These are phyloP conservation scores for Plenodomus biglobosus DNA, from an alignment of 2,329 filamentous ascomycete genomes.

Conservation along the genomic window DNA sequence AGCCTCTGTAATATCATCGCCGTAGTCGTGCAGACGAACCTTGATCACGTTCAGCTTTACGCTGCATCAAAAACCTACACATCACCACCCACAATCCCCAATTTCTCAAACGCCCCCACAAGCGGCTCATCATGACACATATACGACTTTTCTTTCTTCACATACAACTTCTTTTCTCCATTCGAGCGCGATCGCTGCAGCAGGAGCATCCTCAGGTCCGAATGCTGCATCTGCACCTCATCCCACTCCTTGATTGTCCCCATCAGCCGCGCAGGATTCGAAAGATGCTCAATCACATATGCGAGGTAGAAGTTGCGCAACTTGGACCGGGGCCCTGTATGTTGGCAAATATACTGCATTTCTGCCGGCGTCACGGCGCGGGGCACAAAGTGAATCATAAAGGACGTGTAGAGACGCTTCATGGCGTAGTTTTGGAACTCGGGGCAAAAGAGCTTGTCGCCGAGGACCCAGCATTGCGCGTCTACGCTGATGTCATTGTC, in stretches of 20 bases:
- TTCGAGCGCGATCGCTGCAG: too few relatives aligned
- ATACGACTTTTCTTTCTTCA: too few relatives aligned
- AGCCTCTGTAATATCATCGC: too few relatives aligned
- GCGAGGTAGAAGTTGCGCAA: slow-evolving; percentile 8
- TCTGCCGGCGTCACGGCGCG: neutral
- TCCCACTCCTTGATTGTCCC: slow-evolving; percentile 10
- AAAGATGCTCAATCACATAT: slow-evolving; percentile 5
- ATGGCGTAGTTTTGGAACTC: slow-evolving; percentile 15
- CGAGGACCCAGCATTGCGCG: slow-evolving; percentile 10
- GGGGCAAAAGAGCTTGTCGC: slow-evolving; percentile 7
- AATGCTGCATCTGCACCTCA: slow-evolving; percentile 6
- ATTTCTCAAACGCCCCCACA: too few relatives aligned
- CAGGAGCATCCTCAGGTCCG: slow-evolving; percentile 1
- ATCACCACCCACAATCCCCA: too few relatives aligned
- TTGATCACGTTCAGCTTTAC: too few relatives aligned
- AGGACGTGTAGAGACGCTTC: slow-evolving; percentile 4
- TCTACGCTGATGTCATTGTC: neutral
- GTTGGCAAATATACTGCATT: slow-evolving; percentile 4
- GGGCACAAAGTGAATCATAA: too few relatives aligned
- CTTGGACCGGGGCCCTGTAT: slow-evolving; percentile 4
- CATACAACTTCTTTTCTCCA: too few relatives aligned
- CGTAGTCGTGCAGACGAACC: too few relatives aligned
- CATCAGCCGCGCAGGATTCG: neutral
- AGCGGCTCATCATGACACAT: too few relatives aligned
- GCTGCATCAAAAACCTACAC: too few relatives aligned